Conservation (phyloP, 2,329 filamentous ascomycete species). For the Neofusicoccum parvum region DNA sequence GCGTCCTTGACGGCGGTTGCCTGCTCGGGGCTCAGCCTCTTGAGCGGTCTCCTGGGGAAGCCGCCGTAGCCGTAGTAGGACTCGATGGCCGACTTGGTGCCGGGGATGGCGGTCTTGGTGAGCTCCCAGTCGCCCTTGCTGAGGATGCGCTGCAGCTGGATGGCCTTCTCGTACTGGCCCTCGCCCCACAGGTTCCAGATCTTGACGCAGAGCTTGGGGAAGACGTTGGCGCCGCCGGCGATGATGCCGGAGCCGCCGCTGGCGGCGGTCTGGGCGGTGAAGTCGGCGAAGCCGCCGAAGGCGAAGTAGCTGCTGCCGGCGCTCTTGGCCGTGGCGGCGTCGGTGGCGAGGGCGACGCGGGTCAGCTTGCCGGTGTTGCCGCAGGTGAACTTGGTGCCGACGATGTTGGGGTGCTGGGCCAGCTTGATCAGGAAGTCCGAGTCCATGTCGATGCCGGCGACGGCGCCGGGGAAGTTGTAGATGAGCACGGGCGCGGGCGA, state of each 20-base stretch:
- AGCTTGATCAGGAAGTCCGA: slow-evolving; percentile 82
- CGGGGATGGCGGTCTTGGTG: slow-evolving; percentile 79
- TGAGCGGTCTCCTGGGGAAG: slow-evolving; percentile 71
- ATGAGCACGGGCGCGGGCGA: slow-evolving; percentile 78
- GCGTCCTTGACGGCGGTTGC: slow-evolving; percentile 47
- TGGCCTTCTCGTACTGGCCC: slow-evolving; percentile 74
- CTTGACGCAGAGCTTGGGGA: slow-evolving; percentile 78
- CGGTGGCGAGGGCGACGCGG: slow-evolving; percentile 71
- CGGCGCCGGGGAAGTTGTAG: slow-evolving; percentile 90
- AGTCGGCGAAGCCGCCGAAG: slow-evolving; percentile 85
- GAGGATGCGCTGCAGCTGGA: slow-evolving; percentile 74
- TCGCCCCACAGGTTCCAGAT: slow-evolving; percentile 76
- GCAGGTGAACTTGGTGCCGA: slow-evolving; percentile 90
- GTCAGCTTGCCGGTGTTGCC: slow-evolving; percentile 89
- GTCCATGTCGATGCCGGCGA: slow-evolving; percentile 86
- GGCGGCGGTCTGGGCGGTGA: slow-evolving; percentile 78
- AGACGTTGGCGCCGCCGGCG: slow-evolving; percentile 80
- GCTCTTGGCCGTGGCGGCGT: slow-evolving; percentile 67
- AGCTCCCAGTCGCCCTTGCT: slow-evolving; percentile 80
- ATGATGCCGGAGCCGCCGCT: slow-evolving; percentile 83
- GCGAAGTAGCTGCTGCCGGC: slow-evolving; percentile 68
- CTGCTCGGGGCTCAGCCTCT: slow-evolving; percentile 62
- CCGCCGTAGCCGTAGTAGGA: slow-evolving; percentile 81
- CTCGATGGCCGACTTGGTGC: slow-evolving; percentile 83
- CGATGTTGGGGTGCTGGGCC: slow-evolving; percentile 77